A percentile compares a stretch with the other conserved stretches of the same genome.
Conservation (phyloP, 2,329 filamentous ascomycete species). For the Aciculosporium take region DNA sequence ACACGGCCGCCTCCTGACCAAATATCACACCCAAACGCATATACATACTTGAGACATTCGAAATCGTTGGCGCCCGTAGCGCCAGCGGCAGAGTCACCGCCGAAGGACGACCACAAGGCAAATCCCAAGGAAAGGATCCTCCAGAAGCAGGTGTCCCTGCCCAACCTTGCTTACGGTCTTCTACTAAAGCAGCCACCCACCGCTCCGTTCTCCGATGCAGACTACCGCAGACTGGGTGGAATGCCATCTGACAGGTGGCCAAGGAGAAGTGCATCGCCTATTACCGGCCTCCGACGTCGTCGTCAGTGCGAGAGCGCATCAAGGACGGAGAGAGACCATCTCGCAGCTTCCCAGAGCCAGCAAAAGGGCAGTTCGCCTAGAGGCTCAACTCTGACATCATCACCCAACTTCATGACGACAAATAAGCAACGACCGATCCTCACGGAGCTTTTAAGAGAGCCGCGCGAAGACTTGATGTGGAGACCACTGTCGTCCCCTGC, state of each 20-base stretch:
- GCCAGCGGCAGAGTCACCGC: too few relatives aligned
- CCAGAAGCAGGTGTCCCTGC: constrained; percentile 22
- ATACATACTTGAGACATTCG: neutral
- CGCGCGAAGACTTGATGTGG: neutral
- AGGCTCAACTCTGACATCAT: too few relatives aligned
- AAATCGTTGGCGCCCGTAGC: neutral
- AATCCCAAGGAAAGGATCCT: neutral
- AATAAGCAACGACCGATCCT: neutral
- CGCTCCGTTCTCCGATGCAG: constrained; percentile 34
- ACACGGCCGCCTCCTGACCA: constrained; percentile 16
- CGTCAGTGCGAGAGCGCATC: neutral
- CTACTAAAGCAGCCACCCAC: constrained; percentile 14
- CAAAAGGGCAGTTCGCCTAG: neutral
- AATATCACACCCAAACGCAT: neutral
- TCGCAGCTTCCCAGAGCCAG: neutral
- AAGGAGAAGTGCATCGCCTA: constrained; percentile 46
- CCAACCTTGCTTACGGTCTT: constrained; percentile 9
- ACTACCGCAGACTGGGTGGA: constrained; percentile 46
- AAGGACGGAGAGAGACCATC: neutral
- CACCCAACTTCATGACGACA: neutral
- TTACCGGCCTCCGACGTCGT: constrained; percentile 21
- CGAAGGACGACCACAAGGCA: too few relatives aligned
- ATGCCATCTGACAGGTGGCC: constrained; percentile 49
- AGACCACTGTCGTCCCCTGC: neutral
- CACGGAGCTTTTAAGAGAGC: constrained; percentile 3